Evolutionary conservation across 306 rosid genomes (phyloP), one percentile per base, ranked within the genome.

Genomic region (Prunus mume): DNA sequence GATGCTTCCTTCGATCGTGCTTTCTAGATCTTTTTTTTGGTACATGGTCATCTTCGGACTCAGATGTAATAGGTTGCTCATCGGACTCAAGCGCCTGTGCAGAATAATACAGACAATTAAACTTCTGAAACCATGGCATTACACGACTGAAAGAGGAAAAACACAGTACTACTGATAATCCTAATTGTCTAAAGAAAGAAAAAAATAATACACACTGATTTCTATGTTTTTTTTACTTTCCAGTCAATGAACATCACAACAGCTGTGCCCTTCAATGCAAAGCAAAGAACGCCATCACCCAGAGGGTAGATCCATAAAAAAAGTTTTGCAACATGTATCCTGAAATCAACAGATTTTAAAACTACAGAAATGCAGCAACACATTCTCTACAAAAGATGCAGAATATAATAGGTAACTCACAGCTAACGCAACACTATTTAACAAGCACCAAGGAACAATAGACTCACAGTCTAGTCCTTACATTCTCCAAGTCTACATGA

Each of bases 1-100:
- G 99, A 81, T 91, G 91, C 90, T 91, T 92, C 82, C 98, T 89
- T 73, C 99, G 83, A 76, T 91, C 98, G 32, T 86, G 78, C 69
- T 76, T 87, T 60, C 72, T 84, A 76, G 82, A 62, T 81, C 81
- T 88, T 87, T 83, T 92, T 43, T 73, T 76, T 3, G 74, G 65
- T 60, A 77, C 46, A 22, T 17, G 38, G 56, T 84, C 96, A 81
- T 82, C 91, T 56, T 84, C 89, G 13, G 90, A 89, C 67, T 87
- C 69, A 5, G 50, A 65, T 19, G 85, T 57, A 47, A 81, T 56
- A 66, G 73, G 65, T 72, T 86, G 91, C 41, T 64, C 80, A 9
- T 83, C 84, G 49, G 89, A 90, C 67, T 87, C 96, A 2, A 32
- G 30, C 6, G 64, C 79, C 98, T 92, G 79, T 27, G 72, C 62